phyloP scores from a whole-genome alignment of 192 early-diverging fungal genomes.

The Polychytrium aggregatum region DNA sequence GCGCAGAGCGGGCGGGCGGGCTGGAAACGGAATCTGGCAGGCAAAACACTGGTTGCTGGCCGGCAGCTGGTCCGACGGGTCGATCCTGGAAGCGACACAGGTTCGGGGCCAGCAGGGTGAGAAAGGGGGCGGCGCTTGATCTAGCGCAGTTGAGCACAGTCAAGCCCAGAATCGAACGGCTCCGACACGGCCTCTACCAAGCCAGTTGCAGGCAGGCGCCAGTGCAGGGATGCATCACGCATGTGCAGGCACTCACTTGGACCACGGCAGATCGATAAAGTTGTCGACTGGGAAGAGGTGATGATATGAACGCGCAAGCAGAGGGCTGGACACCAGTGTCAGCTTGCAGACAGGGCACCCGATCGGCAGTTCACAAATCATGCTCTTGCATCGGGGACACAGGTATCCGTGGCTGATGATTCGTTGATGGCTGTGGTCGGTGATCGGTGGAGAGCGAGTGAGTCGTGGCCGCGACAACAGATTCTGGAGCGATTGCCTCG shows the following conservation, averaged over 20 bases:
- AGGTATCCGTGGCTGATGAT: slow-evolving; percentile 64
- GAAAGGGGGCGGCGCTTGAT: background rate
- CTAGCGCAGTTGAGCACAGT: background rate
- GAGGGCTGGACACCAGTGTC: slow-evolving; percentile 78
- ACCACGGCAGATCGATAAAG: slow-evolving; percentile 55
- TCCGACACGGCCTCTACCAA: slow-evolving; percentile 1
- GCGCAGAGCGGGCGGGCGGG: slow-evolving; percentile 1
- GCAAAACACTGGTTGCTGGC: slow-evolving; percentile 11
- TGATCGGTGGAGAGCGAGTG: too few species aligned
- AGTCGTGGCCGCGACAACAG: too few species aligned
- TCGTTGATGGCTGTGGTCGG: slow-evolving; percentile 54
- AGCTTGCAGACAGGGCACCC: slow-evolving; percentile 86
- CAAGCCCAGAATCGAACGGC: too few species aligned
- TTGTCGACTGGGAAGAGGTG: slow-evolving; percentile 89
- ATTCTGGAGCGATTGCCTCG: too few species aligned
- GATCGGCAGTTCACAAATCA: slow-evolving; percentile 79
- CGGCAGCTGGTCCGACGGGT: too few species aligned
- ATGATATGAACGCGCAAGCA: slow-evolving; percentile 85
- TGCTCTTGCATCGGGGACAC: slow-evolving; percentile 73
- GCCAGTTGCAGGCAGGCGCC: background rate
- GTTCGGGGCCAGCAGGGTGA: background rate
- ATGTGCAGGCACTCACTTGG: background rate
- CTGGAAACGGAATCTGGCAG: slow-evolving; percentile 11
- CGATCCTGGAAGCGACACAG: too few species aligned
- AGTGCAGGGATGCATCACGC: too few species aligned